Base-by-base conservation (phyloP, 208 protist species). In the Lotmaria passim region DNA sequence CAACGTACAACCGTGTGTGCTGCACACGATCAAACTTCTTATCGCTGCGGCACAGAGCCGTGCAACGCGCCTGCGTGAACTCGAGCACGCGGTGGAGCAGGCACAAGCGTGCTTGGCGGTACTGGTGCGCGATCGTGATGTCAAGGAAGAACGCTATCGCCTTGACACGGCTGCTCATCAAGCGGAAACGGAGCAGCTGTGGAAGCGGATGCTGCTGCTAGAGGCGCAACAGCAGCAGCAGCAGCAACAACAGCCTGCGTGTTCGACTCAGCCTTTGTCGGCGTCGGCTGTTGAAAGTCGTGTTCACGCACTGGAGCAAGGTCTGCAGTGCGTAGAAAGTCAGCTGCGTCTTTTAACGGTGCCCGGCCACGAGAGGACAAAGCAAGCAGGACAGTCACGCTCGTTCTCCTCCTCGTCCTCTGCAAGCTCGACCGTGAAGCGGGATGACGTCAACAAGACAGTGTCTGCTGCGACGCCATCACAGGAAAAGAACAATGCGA, bases 1-100 rank as follows among this genome's bases (percentile, higher is more conserved):
- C 24, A 94, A 94, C 60, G 89, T 94, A 14, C 83, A 91, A 43
- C 83, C 85, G 17, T 91, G 89, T 51, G 85, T 94, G 11, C 24
- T 83, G 17, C 69, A 81, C 23, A 56, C 60, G 6, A 21, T 70
- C 12, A 75, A 77, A 31, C 58, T 62, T 12, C 60, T 75, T 11
- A 56, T 39, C 19, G 58, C 57, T 14, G 53, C 76, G 14, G 58
- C 53, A 17, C 65, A 71, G 44, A 24, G 41, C 19, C 79, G 73
- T 6, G 61, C 64, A 15, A 47, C 36, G 0, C 78, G 74, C 3
- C 57, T 89, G 19, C 34, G 10, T 28, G 10, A 61, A 50, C 51
- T 91, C 38, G 78, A 84, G 47, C 55, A 68, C 15, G 57, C 73
- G 26, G 30, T 81, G 55, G 52, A 74, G 24, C 58, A 83, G 47